These are phyloP conservation scores for Trichoderma sp. DNA, from an alignment of 2,329 filamentous ascomycete species.

Conservation along the genomic window DNA sequence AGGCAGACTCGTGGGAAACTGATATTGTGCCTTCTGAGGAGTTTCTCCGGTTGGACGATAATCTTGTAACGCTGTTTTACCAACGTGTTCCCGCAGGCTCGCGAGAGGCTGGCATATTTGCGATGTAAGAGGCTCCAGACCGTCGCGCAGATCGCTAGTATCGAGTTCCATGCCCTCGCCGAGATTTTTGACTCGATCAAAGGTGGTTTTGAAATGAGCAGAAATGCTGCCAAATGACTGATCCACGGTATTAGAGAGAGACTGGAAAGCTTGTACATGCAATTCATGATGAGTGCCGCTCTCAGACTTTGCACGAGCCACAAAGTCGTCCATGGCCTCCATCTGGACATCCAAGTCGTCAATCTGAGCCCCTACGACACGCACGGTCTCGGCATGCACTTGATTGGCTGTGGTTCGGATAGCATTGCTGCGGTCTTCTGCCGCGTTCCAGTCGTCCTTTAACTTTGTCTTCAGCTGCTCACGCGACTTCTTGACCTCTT, in stretches of 20 bases:
- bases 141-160: conserved; percentile 60
- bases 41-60: conserved; percentile 86
- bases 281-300: conserved; percentile 77
- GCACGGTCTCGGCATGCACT: conserved; percentile 87
- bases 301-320: conserved; percentile 76
- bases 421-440: conserved; percentile 78
- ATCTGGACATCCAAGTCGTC: conserved; percentile 86
- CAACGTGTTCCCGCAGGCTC: conserved; percentile 71
- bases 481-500: conserved; percentile 71
- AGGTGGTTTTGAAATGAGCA: conserved; percentile 69
- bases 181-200: conserved; percentile 69
- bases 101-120: conserved; percentile 70
- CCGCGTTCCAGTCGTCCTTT: conserved; percentile 81
- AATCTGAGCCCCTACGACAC: conserved; percentile 88
- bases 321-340: conserved; percentile 86
- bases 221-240: conserved; percentile 73
- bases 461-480: conserved; percentile 80
- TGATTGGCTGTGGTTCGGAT: conserved; percentile 84
- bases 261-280: conserved; percentile 68
- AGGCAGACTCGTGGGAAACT: conserved; percentile 78
- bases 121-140: conserved; percentile 62
- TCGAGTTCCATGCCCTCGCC: conserved; percentile 68
- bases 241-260: conserved; percentile 69
- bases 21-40: conserved; percentile 78
- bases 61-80: conserved; percentile 68